A percentile compares a stretch with the other conserved stretches of the same genome.
These are phyloP conservation scores for Pleurotus eryngii DNA, from an alignment of 768 basidiomycete species.

Conservation along the genomic window DNA sequence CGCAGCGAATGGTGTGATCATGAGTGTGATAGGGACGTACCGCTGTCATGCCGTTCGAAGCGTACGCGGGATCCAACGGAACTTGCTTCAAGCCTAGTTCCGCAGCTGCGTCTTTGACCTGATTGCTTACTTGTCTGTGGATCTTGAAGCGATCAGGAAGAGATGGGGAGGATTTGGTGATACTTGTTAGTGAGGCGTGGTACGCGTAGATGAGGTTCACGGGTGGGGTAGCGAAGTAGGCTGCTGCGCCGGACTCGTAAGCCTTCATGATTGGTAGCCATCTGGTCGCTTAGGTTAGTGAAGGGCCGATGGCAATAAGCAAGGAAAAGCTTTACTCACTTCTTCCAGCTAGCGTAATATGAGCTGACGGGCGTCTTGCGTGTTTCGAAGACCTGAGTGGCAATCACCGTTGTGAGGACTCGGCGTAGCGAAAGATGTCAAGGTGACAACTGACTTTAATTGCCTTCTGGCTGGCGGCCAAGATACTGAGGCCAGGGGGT, in stretches of 20 bases:
- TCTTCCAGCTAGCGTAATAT: constrained; percentile 92
- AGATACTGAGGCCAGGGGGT: constrained; percentile 89
- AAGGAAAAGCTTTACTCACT: constrained; percentile 34
- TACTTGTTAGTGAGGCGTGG: constrained; percentile 71
- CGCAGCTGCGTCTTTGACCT: constrained; percentile 64
- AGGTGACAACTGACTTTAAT: constrained; percentile 45
- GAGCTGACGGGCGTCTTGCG: constrained; percentile 63
- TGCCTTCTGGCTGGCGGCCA: constrained; percentile 78
- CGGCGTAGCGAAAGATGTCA: constrained; percentile 6
- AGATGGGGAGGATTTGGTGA: constrained; percentile 59
- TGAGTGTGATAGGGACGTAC: constrained; percentile 31
- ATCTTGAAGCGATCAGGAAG: constrained; percentile 75
- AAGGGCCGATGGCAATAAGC: not conserved
- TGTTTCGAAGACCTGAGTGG: constrained; percentile 48
- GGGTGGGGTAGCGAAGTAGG: constrained; percentile 95
- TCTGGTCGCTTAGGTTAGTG: constrained; percentile 28
- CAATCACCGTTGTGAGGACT: not conserved
- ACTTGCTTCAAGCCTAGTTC: constrained; percentile 74
- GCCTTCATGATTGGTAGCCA: constrained; percentile 94
- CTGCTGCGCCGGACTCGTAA: constrained; percentile 77
- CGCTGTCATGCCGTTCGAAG: constrained; percentile 96
- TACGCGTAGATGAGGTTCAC: constrained; percentile 94
- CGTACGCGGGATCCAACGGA: constrained; percentile 52
- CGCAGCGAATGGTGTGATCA: not conserved
- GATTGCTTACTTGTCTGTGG: constrained; percentile 66